Evolutionary conservation across 1,284 basidiomycete species (phyloP), one percentile per base, ranked within the genome.

Genomic region (Malassezia globosa): DNA sequence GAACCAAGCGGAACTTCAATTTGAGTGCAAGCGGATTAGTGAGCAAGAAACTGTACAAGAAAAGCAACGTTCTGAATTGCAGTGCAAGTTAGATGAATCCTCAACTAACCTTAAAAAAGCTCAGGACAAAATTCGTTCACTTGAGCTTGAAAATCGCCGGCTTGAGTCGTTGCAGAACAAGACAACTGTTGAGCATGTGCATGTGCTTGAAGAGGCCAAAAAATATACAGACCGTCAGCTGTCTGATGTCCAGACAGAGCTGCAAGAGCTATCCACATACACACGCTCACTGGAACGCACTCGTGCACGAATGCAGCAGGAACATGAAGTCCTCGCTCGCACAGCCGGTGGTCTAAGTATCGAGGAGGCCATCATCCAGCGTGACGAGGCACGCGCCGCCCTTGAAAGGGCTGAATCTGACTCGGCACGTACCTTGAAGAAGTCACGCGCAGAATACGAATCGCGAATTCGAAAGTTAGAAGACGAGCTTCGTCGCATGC

Each of bases 151-250:
- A 61, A 66, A 61, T 56, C 55, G 51, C 45, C 63, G 52, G 53
- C 64, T 66, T 39, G 61, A 56, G 46, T 83, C 83, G 6, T 81
- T 82, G 67, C 86, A 90, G 72, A 88, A 96, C 76, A 95, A 92
- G 77, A 96, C 88, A 11, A 94, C 95, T 51, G 89, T 99, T 40
- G 92, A 99, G 73, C 94, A 99, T 66, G 89, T 97, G 18, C 85
- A 97, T 63, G 94, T 97, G 14, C 78, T 95, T 5, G 90, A 97
- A 71, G 87, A 94, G 66, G 92, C 94, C 8, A 96, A 96, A 73
- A 84, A 84, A 50, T 83, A 94, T 55, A 94, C 94, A 1, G 92
- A 97, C 69, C 81, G 85, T 22, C 87, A 96, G 70, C 80, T 96
- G 6, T 79, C 77, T 22, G 86, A 88, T 18, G 83, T 86, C 0